Evolutionary conservation across 1,139 yeast genomes (phyloP), one percentile per base, ranked within the genome.

Genomic region (Taphrina betulina): DNA sequence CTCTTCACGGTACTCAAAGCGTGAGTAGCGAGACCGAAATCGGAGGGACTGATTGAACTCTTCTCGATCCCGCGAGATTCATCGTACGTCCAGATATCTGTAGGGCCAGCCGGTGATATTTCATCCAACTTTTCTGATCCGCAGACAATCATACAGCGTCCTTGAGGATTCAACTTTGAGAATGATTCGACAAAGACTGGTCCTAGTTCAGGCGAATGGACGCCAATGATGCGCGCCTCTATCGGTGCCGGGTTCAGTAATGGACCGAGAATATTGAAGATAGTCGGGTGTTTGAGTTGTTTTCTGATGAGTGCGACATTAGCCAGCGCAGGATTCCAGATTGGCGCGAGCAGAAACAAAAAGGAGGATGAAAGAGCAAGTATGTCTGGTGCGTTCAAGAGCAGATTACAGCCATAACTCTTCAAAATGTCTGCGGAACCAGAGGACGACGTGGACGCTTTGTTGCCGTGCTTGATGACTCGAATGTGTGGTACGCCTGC

Each of bases 251-350:
- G 98, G 72, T 92, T 94, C 60, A 92, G 75, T 62, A 92, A 73
- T 0, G 98, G 98, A 0, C 98, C 98, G 63, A 92, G 72, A 16
- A 92, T 83, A 69, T 92, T 92, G 76, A 92, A 92, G 34, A 92
- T 86, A 1, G 97, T 85, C 1, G 98, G 97, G 14, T 90, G 78
- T 0, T 95, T 96, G 60, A 92, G 71, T 38, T 80, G 75, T 40
- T 83, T 78, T 64, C 98, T 76, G 20, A 92, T 73, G n/a, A 77
- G 74, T 0, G 92, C 95, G 12, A 90, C 92, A 58, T 78, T 76
- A 34, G 81, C 88, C 95, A 92, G 85, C 5, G 92, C 95, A n/a
- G 85, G 85, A 67, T 92, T 97, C 75, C 89, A 92, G 38, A 89
- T 82, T 3, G 97, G 97, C 0, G 98, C 98, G 68, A 86, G 85